Conservation (phyloP, 495 filamentous ascomycete species). For the Aspergillus bridgeri region DNA sequence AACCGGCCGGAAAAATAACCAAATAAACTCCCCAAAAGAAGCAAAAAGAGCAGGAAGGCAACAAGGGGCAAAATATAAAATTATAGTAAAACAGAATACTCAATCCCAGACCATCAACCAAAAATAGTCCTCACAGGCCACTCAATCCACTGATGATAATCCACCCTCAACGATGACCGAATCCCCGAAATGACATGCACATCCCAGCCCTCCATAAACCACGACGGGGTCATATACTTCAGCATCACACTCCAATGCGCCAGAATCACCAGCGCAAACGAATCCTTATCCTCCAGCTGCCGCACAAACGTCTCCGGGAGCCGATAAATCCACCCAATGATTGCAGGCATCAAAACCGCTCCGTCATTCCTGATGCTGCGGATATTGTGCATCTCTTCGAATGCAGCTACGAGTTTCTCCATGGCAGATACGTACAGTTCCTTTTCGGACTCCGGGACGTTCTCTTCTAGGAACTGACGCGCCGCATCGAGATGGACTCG, state of each 20-base stretch:
- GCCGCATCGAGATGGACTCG: conserved; percentile 14
- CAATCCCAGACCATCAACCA: neutral
- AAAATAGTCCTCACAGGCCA: conserved; percentile 25
- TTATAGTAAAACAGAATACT: too few species aligned
- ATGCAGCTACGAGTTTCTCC: conserved; percentile 15
- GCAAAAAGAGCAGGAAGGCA: too few species aligned
- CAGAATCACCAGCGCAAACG: conserved; percentile 36
- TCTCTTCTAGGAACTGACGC: conserved; percentile 13
- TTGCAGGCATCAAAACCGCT: conserved; percentile 21
- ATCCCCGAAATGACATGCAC: conserved; percentile 35
- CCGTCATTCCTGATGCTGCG: conserved; percentile 12
- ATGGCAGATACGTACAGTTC: conserved; percentile 14
- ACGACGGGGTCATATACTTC: conserved; percentile 29
- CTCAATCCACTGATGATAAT: conserved; percentile 27
- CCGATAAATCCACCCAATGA: conserved; percentile 39
- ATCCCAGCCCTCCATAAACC: conserved; percentile 41
- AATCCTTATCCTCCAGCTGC: conserved; percentile 32
- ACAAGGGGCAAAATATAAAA: too few species aligned
- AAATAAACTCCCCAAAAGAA: too few species aligned
- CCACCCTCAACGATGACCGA: conserved; percentile 15
- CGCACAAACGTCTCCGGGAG: conserved; percentile 29
- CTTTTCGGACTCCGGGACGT: neutral
- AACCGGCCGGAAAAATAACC: too few species aligned
- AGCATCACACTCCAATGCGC: conserved; percentile 42
- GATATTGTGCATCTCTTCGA: conserved; percentile 22